These are phyloP conservation scores for Aspergillus niger DNA, from an alignment of 2,329 filamentous ascomycete species.

Conservation along the genomic window DNA sequence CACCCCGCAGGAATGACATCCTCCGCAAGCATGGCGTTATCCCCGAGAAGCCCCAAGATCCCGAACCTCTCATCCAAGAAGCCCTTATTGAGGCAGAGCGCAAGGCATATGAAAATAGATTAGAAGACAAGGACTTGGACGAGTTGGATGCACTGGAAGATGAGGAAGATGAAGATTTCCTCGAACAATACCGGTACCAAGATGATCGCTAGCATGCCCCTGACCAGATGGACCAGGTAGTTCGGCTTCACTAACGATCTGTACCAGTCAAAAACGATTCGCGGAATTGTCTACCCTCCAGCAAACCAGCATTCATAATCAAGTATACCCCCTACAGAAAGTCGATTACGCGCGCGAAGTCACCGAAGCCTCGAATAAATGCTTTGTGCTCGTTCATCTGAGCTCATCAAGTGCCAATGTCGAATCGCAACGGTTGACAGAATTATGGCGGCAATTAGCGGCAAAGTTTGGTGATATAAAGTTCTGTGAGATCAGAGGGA, in stretches of 20 bases:
- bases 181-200: slow-evolving; percentile 73
- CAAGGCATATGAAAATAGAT: slow-evolving; percentile 84
- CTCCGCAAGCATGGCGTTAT: slow-evolving; percentile 95
- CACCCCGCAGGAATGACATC: slow-evolving; percentile 84
- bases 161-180: slow-evolving; percentile 88
- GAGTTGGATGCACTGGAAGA: slow-evolving; percentile 94
- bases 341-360: slow-evolving; percentile 90
- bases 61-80: slow-evolving; percentile 94
- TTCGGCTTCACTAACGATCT: neutral
- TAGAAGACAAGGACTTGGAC: slow-evolving; percentile 92
- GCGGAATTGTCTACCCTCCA: slow-evolving; percentile 75
- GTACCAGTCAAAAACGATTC: slow-evolving; percentile 71
- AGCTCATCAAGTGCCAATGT: slow-evolving; percentile 77
- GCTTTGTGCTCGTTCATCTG: slow-evolving; percentile 73
- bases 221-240: neutral
- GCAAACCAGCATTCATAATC: slow-evolving; percentile 78
- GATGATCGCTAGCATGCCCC: neutral
- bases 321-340: slow-evolving; percentile 91
- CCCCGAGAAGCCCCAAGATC: slow-evolving; percentile 94
- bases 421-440: slow-evolving; percentile 79
- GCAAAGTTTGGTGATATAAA: slow-evolving; percentile 89
- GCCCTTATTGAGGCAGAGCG: slow-evolving; percentile 80
- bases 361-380: slow-evolving; percentile 79
- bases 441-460: slow-evolving; percentile 84
- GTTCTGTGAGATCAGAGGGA: slow-evolving; percentile 92